phyloP scores from a whole-genome alignment of 2,329 filamentous ascomycete species.

The Scytalidium sp. region DNA sequence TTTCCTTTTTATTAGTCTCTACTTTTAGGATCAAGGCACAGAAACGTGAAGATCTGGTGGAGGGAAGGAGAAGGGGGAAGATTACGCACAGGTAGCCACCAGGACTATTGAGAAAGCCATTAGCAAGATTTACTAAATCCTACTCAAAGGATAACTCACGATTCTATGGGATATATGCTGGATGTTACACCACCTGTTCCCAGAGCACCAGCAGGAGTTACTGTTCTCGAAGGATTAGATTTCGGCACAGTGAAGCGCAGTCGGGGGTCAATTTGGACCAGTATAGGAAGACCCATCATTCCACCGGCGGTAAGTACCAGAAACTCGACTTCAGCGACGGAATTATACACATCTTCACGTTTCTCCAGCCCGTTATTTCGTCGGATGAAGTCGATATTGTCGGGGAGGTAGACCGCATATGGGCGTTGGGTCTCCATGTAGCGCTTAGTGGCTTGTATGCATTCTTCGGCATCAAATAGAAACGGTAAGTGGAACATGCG shows the following conservation, averaged over 20 bases:
- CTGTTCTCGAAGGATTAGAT: constrained; percentile 32
- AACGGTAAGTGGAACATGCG: constrained; percentile 40
- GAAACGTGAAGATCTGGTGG: too few species aligned
- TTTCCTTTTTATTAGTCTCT: too few species aligned
- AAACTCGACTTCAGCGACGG: constrained; percentile 28
- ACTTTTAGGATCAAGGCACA: too few species aligned
- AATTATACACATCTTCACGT: constrained; percentile 34
- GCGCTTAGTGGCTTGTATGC: constrained; percentile 15
- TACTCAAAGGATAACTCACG: too few species aligned
- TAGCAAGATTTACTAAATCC: too few species aligned
- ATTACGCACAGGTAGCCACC: constrained; percentile 39
- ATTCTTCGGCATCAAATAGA: constrained; percentile 31
- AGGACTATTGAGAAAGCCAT: too few species aligned
- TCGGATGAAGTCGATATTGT: constrained; percentile 26
- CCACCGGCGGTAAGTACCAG: constrained; percentile 36
- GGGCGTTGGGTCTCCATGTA: constrained; percentile 21
- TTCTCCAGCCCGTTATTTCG: constrained; percentile 50
- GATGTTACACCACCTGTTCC: constrained; percentile 30
- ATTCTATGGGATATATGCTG: constrained; percentile 31
- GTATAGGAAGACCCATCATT: constrained; percentile 37
- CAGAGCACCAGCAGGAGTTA: constrained; percentile 31
- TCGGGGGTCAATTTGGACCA: constrained; percentile 33
- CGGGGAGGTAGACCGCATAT: constrained; percentile 22
- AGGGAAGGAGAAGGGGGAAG: too few species aligned
- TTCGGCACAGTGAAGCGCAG: constrained; percentile 33